Percentiles rank a stretch among this genome's conserved stretches.
phyloP scores from a whole-genome alignment of 1,284 basidiomycete species.

The Marasmius tenuissimus region DNA sequence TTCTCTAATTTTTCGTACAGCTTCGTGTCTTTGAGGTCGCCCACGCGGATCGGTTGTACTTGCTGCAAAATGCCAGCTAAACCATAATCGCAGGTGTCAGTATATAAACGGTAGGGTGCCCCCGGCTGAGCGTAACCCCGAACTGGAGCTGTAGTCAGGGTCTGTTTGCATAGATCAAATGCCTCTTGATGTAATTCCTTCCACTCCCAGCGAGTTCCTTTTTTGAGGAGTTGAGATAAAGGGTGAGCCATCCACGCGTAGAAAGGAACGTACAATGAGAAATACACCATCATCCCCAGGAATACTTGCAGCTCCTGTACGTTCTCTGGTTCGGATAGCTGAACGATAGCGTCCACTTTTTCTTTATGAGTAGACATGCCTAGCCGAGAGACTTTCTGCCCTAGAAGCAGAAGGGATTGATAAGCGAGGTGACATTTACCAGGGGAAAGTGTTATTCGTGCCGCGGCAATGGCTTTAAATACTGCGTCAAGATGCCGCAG shows the following conservation, averaged over 20 bases:
- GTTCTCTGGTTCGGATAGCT: conserved; percentile 19
- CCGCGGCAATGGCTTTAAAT: conserved; percentile 18
- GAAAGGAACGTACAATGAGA: conserved; percentile 28
- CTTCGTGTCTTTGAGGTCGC: conserved; percentile 11
- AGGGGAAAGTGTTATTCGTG: conserved; percentile 27
- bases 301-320: conserved; percentile 21
- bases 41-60: conserved; percentile 13
- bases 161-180: conserved; percentile 24
- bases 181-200: conserved; percentile 20
- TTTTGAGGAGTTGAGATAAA: conserved; percentile 23
- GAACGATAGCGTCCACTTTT: conserved; percentile 27
- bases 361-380: conserved; percentile 30
- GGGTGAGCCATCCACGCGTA: conserved; percentile 27
- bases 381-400: conserved; percentile 30
- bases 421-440: conserved; percentile 28
- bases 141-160: conserved; percentile 27
- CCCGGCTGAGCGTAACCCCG: conserved; percentile 29
- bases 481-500: not conserved
- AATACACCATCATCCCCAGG: conserved; percentile 33
- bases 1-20: conserved; percentile 6
- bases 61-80: conserved; percentile 28
- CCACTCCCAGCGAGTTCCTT: conserved; percentile 28
- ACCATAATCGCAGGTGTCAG: conserved; percentile 36
- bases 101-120: conserved; percentile 34
- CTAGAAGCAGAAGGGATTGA: conserved; percentile 26